Conservation (phyloP, 2,329 filamentous ascomycete genomes). For the Pseudodiploospora longispora region DNA sequence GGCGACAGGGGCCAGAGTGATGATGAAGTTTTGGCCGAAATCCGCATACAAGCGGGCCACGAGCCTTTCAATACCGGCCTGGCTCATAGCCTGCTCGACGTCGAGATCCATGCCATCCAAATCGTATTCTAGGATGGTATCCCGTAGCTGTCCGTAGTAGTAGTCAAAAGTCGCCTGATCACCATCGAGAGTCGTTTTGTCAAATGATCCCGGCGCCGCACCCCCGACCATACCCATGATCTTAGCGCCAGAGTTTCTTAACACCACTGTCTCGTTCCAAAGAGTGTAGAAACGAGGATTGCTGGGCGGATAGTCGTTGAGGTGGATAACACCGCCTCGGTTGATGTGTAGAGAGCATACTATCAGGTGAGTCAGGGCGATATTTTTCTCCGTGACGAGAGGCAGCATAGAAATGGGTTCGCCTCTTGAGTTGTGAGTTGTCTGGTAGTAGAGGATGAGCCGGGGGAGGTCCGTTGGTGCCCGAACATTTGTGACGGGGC, state of each 20-base stretch:
- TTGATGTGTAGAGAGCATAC: conserved; percentile 78
- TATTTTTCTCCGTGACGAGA: conserved; percentile 28
- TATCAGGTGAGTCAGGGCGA: conserved; percentile 67
- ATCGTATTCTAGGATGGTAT: conserved; percentile 50
- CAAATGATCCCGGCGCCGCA: conserved; percentile 64
- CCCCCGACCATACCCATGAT: conserved; percentile 81
- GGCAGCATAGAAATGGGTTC: conserved; percentile 43
- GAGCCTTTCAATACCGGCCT: conserved; percentile 55
- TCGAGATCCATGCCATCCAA: conserved; percentile 67
- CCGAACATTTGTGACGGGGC: conserved; percentile 2
- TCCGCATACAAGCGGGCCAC: conserved; percentile 57
- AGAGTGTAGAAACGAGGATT: conserved; percentile 58
- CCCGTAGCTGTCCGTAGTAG: conserved; percentile 64
- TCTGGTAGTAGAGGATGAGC: conserved; percentile 44
- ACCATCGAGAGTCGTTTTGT: conserved; percentile 41
- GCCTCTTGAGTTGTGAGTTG: conserved; percentile 29
- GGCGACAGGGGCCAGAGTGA: conserved; percentile 73
- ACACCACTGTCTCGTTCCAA: conserved; percentile 65
- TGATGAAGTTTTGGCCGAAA: conserved; percentile 61
- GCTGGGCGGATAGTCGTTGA: conserved; percentile 69
- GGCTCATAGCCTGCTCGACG: conserved; percentile 66
- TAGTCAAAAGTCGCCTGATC: conserved; percentile 53
- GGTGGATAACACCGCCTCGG: conserved; percentile 52
- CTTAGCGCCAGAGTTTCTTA: conserved; percentile 66
- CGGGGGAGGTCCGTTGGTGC: conserved; percentile 23